phyloP scores from a whole-genome alignment of 371 early-diverging fungal species.

The Aphelidium insulamus region DNA sequence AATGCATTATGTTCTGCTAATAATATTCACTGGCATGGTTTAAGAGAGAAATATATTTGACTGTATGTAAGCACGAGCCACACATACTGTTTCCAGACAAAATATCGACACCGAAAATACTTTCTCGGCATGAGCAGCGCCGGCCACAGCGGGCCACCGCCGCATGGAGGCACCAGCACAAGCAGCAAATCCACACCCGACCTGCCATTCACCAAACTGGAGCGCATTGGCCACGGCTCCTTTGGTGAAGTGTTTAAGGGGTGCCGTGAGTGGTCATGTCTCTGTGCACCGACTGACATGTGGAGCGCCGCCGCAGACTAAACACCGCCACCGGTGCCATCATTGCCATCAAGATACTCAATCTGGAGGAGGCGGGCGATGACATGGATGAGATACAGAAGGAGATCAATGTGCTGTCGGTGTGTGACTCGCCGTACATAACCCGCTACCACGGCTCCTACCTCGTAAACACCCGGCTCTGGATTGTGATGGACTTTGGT shows the following conservation, averaged over 20 bases:
- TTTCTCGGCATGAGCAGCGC: too few species aligned
- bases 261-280: background rate
- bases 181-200: too few species aligned
- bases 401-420: conserved; percentile 74
- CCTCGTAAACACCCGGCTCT: conserved; percentile 71
- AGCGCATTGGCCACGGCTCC: conserved; percentile 14
- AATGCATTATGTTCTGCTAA: too few species aligned
- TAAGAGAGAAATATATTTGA: too few species aligned
- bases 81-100: too few species aligned
- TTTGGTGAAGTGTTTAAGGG: conserved; percentile 15
- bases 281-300: background rate
- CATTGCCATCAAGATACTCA: conserved; percentile 86
- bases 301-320: conserved; percentile 2
- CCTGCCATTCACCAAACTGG: background rate
- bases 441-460: conserved; percentile 82
- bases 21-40: too few species aligned
- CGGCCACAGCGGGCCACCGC: too few species aligned
- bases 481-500: conserved; percentile 96
- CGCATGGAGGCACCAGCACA: too few species aligned
- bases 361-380: conserved; percentile 86
- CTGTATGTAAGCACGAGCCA: too few species aligned
- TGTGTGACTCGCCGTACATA: conserved; percentile 67
- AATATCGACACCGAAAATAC: too few species aligned
- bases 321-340: conserved; percentile 10
- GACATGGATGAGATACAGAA: conserved; percentile 87